phyloP scores from a whole-genome alignment of 164 flowering plant species.

The Kalanchoe fedtschenkoi region DNA sequence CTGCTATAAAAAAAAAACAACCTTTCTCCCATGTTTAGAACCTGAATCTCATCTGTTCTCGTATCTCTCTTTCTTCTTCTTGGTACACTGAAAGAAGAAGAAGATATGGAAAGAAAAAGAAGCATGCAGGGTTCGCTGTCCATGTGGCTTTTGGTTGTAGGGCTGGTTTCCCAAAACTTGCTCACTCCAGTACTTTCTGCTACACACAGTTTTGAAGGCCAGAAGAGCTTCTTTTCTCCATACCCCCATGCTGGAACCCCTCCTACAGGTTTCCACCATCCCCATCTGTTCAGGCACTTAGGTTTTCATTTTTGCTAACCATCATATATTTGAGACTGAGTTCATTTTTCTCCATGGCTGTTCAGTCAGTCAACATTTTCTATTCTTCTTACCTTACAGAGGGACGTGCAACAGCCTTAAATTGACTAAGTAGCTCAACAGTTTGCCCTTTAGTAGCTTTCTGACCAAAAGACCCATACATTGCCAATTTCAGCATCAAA shows the following conservation, averaged over 20 bases:
- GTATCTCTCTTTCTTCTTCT: slow-evolving; percentile 9
- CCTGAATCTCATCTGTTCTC: background rate
- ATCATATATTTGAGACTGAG: too few species aligned
- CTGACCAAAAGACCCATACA: too few species aligned
- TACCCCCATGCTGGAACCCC: slow-evolving; percentile 35
- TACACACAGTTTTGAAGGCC: slow-evolving; percentile 23
- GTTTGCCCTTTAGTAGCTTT: too few species aligned
- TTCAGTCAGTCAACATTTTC: too few species aligned
- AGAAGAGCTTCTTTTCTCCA: slow-evolving; percentile 49
- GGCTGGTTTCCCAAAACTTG: slow-evolving; percentile 38
- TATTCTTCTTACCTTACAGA: too few species aligned
- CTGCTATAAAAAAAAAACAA: slow-evolving; percentile 20
- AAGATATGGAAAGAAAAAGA: slow-evolving; percentile 24
- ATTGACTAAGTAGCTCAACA: too few species aligned
- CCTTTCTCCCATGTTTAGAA: background rate
- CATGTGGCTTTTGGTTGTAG: slow-evolving; percentile 23
- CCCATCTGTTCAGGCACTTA: background rate
- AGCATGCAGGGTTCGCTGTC: slow-evolving; percentile 14
- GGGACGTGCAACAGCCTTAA: too few species aligned
- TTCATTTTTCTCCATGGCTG: too few species aligned
- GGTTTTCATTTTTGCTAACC: too few species aligned
- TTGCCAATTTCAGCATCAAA: background rate
- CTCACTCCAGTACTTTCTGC: slow-evolving; percentile 29
- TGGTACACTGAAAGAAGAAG: background rate
- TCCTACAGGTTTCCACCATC: slow-evolving; percentile 17